Percentiles rank a stretch among this genome's conserved stretches.
These are phyloP conservation scores for Cryptosporidium baileyi DNA, from an alignment of 169 alveolate species.

Conservation along the genomic window DNA sequence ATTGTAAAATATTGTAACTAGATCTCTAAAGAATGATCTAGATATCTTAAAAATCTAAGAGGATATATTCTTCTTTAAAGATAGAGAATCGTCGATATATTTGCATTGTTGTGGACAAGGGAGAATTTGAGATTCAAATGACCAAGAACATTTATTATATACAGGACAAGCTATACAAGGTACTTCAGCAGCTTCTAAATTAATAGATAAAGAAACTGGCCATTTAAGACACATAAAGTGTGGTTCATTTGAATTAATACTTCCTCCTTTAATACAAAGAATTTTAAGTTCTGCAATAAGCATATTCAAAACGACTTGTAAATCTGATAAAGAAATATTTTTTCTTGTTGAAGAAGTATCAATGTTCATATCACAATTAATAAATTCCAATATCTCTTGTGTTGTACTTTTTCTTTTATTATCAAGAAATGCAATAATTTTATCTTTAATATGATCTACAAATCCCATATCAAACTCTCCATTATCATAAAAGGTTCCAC, in stretches of 20 bases:
- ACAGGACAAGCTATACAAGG: conserved; percentile 79
- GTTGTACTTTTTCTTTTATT: conserved; percentile 44
- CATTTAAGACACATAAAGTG: conserved; percentile 31
- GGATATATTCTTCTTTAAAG: background rate
- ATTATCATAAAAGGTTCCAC: conserved; percentile 89
- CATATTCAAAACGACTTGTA: conserved; percentile 75
- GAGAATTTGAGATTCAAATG: conserved; percentile 23
- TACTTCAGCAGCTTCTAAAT: conserved; percentile 75
- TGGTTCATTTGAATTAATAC: conserved; percentile 13
- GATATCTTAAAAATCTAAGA: background rate
- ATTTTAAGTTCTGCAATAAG: conserved; percentile 71
- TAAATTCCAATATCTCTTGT: conserved; percentile 71
- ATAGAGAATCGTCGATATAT: conserved; percentile 17
- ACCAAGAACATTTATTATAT: conserved; percentile 70
- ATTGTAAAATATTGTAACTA: no score
- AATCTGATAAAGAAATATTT: conserved; percentile 71
- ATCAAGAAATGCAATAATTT: conserved; percentile 71
- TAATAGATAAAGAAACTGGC: conserved; percentile 10
- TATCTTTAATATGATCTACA: conserved; percentile 81
- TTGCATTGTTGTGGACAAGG: conserved; percentile 62
- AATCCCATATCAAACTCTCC: conserved; percentile 89
- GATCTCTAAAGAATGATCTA: no score
- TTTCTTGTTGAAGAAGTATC: conserved; percentile 72
- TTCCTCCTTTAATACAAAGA: conserved; percentile 73
- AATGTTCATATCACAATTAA: conserved; percentile 69